Percentiles rank a stretch among this genome's conserved stretches.
Evolutionary conservation across 192 early-diverging fungal genomes (phyloP).

Genomic region (Umbelopsis isabellina): DNA sequence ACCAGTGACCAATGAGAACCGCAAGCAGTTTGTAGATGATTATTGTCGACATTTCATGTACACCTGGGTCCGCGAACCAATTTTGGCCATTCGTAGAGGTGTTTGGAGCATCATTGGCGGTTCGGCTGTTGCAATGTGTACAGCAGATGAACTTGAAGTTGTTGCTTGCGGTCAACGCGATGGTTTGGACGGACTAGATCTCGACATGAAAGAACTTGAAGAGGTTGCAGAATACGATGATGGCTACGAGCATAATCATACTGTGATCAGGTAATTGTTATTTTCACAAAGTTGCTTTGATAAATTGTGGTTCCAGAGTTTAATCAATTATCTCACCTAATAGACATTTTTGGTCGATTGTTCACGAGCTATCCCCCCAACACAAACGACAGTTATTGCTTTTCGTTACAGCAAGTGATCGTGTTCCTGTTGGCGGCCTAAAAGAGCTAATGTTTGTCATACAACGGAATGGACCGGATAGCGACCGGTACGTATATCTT

Average conservation of each 20-base stretch:
- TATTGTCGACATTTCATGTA: constrained; percentile 69
- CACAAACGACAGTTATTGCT: constrained; percentile 76
- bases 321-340: not conserved
- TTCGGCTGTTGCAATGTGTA: constrained; percentile 25
- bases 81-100: constrained; percentile 80
- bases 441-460: constrained; percentile 86
- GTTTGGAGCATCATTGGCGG: constrained; percentile 64
- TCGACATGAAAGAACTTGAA: constrained; percentile 78
- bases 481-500: constrained; percentile 52
- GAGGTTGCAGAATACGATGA: constrained; percentile 80
- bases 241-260: constrained; percentile 71
- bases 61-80: constrained; percentile 45
- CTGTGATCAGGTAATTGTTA: constrained; percentile 54
- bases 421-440: constrained; percentile 85
- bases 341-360: constrained; percentile 82
- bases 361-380: constrained; percentile 61
- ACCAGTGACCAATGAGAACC: constrained; percentile 80
- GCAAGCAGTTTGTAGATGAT: constrained; percentile 69
- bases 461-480: constrained; percentile 94
- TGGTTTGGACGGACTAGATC: constrained; percentile 29
- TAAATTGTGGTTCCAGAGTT: too few species aligned
- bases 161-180: constrained; percentile 65
- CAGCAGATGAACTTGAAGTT: constrained; percentile 72
- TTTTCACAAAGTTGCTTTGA: not conserved
- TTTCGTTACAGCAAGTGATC: constrained; percentile 92